phyloP scores from a whole-genome alignment of 1,284 basidiomycete genomes.

The Malassezia sympodialis region DNA sequence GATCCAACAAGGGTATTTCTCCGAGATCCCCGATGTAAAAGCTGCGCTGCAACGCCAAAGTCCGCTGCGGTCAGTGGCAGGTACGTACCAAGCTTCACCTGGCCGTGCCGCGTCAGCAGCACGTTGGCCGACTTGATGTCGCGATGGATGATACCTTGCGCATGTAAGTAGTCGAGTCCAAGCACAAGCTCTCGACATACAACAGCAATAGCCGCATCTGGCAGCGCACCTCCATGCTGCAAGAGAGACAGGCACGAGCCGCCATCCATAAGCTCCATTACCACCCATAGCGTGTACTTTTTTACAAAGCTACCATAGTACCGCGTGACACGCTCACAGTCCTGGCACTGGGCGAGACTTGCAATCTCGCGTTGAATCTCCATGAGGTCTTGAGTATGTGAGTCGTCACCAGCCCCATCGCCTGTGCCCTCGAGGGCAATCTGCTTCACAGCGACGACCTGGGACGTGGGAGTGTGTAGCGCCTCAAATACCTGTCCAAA shows the following conservation, averaged over 20 bases:
- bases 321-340: slow-evolving; percentile 86
- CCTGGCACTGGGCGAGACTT: slow-evolving; percentile 75
- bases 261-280: slow-evolving; percentile 97
- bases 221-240: slow-evolving; percentile 70
- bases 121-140: slow-evolving; percentile 99
- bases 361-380: slow-evolving; percentile 91
- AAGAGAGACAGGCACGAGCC: slow-evolving; percentile 94
- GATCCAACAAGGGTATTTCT: slow-evolving; percentile 84
- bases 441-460: slow-evolving; percentile 95
- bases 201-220: slow-evolving; percentile 84
- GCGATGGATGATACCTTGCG: slow-evolving; percentile 87
- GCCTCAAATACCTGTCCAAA: slow-evolving; percentile 90
- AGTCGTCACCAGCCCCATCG: neutral
- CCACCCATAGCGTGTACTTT: slow-evolving; percentile 94
- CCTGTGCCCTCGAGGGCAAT: slow-evolving; percentile 54
- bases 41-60: slow-evolving; percentile 87
- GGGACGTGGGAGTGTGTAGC: slow-evolving; percentile 80
- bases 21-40: slow-evolving; percentile 64
- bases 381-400: slow-evolving; percentile 22
- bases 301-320: slow-evolving; percentile 96
- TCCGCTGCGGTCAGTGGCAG: slow-evolving; percentile 57
- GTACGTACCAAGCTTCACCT: slow-evolving; percentile 67
- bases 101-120: slow-evolving; percentile 74
- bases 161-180: slow-evolving; percentile 90
- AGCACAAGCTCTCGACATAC: slow-evolving; percentile 82